Conservation (phyloP, 2,329 filamentous ascomycete species). For the Talaromyces sp. region DNA sequence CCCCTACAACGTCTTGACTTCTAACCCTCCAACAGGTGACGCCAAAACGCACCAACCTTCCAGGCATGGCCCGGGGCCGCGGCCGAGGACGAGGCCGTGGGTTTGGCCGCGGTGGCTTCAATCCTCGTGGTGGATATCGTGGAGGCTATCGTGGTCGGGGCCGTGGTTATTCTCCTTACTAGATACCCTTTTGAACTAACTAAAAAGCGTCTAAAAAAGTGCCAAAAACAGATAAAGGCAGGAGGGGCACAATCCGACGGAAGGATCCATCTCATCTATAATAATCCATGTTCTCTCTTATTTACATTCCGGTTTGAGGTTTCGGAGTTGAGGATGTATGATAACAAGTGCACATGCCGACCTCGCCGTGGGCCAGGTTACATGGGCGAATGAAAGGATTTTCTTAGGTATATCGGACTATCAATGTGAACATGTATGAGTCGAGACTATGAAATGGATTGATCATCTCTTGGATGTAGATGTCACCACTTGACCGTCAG, state of each 20-base stretch:
- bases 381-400: constrained; percentile 14
- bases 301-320: constrained; percentile 13
- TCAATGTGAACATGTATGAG: background rate
- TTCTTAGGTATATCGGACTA: background rate
- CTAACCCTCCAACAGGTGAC: constrained; percentile 52
- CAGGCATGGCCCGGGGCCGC: constrained; percentile 79
- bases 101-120: constrained; percentile 40
- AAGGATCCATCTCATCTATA: background rate
- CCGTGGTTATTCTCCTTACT: constrained; percentile 44
- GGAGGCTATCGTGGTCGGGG: constrained; percentile 45
- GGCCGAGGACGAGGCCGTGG: constrained; percentile 49
- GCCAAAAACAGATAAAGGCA: background rate
- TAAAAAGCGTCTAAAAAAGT: background rate
- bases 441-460: background rate
- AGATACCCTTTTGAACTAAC: constrained; percentile 11
- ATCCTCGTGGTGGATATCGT: constrained; percentile 55
- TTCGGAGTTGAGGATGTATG: constrained; percentile 31
- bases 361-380: constrained; percentile 13
- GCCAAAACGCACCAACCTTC: constrained; percentile 94
- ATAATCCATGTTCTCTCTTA: background rate
- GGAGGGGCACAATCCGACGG: background rate
- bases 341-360: constrained; percentile 20
- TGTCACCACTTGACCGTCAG: background rate
- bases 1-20: background rate
- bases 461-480: background rate